phyloP scores from a whole-genome alignment of 768 basidiomycete species.

The Paxillus rubicundulus region DNA sequence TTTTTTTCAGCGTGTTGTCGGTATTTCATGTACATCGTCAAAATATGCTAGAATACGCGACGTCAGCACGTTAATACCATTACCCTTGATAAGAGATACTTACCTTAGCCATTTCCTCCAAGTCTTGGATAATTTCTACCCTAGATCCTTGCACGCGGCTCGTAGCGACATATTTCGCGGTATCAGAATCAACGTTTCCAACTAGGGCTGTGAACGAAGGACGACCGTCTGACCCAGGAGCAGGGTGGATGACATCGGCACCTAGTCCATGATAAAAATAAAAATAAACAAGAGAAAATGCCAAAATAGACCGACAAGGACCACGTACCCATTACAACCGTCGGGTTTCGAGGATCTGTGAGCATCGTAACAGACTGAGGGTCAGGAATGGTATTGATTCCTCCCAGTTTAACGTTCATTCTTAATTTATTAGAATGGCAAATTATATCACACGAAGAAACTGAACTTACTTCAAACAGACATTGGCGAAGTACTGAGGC shows the following conservation, averaged over 20 bases:
- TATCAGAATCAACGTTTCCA: conserved; percentile 73
- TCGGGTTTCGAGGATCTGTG: conserved; percentile 69
- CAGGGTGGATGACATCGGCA: conserved; percentile 82
- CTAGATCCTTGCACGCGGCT: conserved; percentile 65
- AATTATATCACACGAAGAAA: neutral
- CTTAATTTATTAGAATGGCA: conserved; percentile 34
- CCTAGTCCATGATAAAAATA: conserved; percentile 37
- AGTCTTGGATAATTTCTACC: conserved; percentile 74
- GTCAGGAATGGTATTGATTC: conserved; percentile 78
- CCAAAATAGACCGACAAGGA: neutral
- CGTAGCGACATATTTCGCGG: conserved; percentile 66
- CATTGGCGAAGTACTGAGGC: conserved; percentile 78
- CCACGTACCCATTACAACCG: conserved; percentile 70
- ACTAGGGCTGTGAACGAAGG: conserved; percentile 83
- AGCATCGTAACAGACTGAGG: conserved; percentile 61
- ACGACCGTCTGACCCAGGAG: conserved; percentile 72
- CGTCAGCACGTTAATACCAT: conserved; percentile 10
- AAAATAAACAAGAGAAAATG: too few relatives aligned
- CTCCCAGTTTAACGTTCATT: conserved; percentile 82
- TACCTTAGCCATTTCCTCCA: conserved; percentile 64
- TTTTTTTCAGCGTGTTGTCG: conserved; percentile 53
- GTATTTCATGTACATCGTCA: conserved; percentile 59
- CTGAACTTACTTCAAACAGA: conserved; percentile 65
- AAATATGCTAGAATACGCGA: conserved; percentile 40
- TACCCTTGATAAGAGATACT: neutral